Base-by-base conservation (phyloP, 768 basidiomycete genomes). In the Psilocybe sp. region DNA sequence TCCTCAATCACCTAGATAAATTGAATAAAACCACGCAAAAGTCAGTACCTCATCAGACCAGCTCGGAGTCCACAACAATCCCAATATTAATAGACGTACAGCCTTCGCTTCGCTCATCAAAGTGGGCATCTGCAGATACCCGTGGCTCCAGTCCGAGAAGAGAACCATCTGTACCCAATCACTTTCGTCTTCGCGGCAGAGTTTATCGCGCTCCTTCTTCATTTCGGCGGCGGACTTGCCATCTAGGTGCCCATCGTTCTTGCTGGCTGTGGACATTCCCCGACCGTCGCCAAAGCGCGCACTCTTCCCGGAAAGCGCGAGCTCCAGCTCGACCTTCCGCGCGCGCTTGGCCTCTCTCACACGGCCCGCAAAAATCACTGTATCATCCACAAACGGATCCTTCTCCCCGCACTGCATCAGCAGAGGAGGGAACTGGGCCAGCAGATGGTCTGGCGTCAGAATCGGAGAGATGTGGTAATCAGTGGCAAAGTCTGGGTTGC, bases 401-500 rank as follows among this genome's bases (percentile, higher is more conserved):
- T 92, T 94, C 69, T 98, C 97, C 14, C 97, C 97, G 58, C 92
- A 94, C 61, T 95, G 90, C 78, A 98, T 84, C 53, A 95, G 79
- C 38, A 98, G 78, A 9, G 92, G 93, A 23, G 97, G 97, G 70
- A 98, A 98, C 59, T 92, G 87, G 1, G 91, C 92, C 11, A 99
- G 82, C 3, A 98, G 74, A 47, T 81, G 74, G 43, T 77, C 73
- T 4, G 96, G 96, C 6, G 95, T 82, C 44, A 98, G 79, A 60
- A 99, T 89, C 1, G 97, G 97, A 14, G 96, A 98, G 57, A 99
- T 84, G 71, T 92, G 87, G 69, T 98, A 98, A 73, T 99, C 95
- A 14, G 87, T 88, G 48, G 84, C 81, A 65, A 99, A 95, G 67
- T 98, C 94, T 6, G 97, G 97, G 64, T 92, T 89, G 45, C 85